phyloP scores from a whole-genome alignment of 306 rosid genomes.

The Arachis stenosperma region DNA sequence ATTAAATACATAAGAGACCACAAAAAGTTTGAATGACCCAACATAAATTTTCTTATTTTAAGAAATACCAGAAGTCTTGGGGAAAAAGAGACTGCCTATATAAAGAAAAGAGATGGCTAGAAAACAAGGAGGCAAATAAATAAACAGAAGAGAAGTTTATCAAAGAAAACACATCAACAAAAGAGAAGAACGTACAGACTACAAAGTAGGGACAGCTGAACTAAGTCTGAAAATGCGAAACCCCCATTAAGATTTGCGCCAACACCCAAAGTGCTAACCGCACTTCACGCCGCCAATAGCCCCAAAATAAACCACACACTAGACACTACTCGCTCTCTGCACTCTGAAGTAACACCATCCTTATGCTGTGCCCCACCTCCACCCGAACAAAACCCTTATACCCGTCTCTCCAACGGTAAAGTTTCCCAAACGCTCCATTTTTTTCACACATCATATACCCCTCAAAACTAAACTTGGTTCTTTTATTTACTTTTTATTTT shows the following conservation, averaged over 20 bases:
- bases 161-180: too few species aligned
- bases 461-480: background rate
- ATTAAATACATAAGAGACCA: too few species aligned
- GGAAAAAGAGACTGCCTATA: background rate
- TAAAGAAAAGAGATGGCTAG: background rate
- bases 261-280: background rate
- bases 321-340: background rate
- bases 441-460: slow-evolving; percentile 6
- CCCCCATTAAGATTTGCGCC: too few species aligned
- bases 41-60: too few species aligned
- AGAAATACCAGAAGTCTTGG: too few species aligned
- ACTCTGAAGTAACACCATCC: background rate
- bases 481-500: background rate
- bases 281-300: background rate
- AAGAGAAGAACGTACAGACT: too few species aligned
- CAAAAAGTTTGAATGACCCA: too few species aligned
- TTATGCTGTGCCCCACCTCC: background rate
- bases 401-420: slow-evolving; percentile 5
- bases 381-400: slow-evolving; percentile 7
- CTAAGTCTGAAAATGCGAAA: background rate
- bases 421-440: background rate
- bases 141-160: background rate
- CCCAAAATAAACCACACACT: background rate
- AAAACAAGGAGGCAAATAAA: background rate
- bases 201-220: background rate